These are phyloP conservation scores for Claviceps fusiformis DNA, from an alignment of 2,329 filamentous ascomycete genomes.

Conservation along the genomic window DNA sequence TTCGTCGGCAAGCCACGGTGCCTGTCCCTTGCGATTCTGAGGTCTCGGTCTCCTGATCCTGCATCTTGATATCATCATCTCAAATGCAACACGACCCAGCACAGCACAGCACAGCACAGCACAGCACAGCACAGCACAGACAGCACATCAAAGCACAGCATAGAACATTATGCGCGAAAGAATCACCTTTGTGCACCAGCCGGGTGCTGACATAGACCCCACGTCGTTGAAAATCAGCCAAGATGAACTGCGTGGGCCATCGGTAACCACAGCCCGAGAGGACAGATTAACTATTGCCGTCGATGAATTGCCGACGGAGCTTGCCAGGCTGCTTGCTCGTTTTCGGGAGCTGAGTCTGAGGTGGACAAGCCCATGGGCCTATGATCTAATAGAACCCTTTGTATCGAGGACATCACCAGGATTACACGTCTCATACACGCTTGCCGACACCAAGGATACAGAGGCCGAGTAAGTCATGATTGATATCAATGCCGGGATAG, in stretches of 20 bases:
- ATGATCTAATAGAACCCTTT: constrained; percentile 54
- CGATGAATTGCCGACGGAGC: constrained; percentile 57
- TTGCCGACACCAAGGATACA: constrained; percentile 16
- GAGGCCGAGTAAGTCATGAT: constrained; percentile 12
- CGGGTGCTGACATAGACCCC: constrained; percentile 51
- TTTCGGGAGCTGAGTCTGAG: constrained; percentile 64
- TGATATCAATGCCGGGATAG: background rate
- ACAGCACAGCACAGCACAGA: no score
- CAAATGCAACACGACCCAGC: background rate
- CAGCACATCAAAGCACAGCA: no score
- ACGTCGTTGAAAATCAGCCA: constrained; percentile 44
- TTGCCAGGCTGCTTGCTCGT: constrained; percentile 47
- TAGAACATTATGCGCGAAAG: constrained; percentile 52
- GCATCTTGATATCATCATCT: background rate
- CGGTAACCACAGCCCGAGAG: constrained; percentile 57
- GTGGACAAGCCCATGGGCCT: constrained; percentile 52
- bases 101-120: no score
- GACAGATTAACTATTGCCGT: constrained; percentile 63
- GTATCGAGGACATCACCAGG: constrained; percentile 64
- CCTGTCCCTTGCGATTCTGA: no score
- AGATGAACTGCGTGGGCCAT: constrained; percentile 39
- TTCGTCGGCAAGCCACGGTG: background rate
- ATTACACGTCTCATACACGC: constrained; percentile 67
- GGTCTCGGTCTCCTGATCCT: background rate
- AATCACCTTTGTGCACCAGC: constrained; percentile 62